Evolutionary conservation across 2,329 filamentous ascomycete genomes (phyloP).

Genomic region (Cryphonectria carpinicola): DNA sequence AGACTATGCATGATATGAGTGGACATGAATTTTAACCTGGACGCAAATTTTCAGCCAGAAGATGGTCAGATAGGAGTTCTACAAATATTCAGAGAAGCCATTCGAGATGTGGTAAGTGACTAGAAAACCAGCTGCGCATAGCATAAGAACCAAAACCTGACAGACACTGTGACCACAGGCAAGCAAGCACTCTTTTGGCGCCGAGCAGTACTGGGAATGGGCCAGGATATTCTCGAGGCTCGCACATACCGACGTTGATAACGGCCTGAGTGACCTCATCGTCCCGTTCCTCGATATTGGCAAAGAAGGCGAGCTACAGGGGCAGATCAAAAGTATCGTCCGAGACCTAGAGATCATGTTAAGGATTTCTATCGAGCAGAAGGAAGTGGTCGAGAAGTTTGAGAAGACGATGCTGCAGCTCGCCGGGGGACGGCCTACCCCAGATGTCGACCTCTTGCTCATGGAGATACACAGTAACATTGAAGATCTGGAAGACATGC

Average conservation of each 20-base stretch:
- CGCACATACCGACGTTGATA: conserved; percentile 34
- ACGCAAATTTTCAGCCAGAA: conserved; percentile 4
- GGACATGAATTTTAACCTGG: not conserved
- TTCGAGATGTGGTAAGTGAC: conserved; percentile 24
- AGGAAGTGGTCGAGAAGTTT: conserved; percentile 38
- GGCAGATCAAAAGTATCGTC: conserved; percentile 51
- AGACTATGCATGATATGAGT: not conserved
- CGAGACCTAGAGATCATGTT: conserved; percentile 54
- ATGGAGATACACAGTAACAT: conserved; percentile 36
- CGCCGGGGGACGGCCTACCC: conserved; percentile 25
- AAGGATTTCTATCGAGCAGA: conserved; percentile 43
- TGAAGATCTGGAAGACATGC: conserved; percentile 40
- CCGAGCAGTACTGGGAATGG: conserved; percentile 44
- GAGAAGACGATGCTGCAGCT: conserved; percentile 32
- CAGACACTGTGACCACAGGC: conserved; percentile 32
- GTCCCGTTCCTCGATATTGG: conserved; percentile 45
- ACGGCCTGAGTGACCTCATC: conserved; percentile 26
- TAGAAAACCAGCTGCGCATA: not conserved
- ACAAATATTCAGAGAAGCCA: conserved; percentile 25
- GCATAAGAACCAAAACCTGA: not conserved
- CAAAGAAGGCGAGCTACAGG: conserved; percentile 46
- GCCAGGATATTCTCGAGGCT: conserved; percentile 35
- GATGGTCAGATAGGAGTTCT: conserved; percentile 22
- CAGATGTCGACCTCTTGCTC: conserved; percentile 21
- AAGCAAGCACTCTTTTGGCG: conserved; percentile 44